Evolutionary conservation across 805 yeast genomes (phyloP).

Genomic region (Pichia phayaonensis): DNA sequence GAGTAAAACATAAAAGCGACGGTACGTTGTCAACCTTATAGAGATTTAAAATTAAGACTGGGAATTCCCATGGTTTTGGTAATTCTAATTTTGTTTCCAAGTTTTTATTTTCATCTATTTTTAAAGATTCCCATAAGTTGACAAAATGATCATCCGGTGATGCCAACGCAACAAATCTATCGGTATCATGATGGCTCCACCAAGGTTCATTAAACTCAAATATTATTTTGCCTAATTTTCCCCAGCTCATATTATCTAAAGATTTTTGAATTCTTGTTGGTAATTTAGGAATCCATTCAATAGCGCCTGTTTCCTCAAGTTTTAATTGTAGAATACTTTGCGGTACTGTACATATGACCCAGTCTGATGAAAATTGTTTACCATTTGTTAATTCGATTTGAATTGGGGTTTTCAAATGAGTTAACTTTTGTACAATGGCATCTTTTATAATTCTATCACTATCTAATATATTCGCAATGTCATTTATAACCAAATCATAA

Average conservation of each 20-base stretch:
- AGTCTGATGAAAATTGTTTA: constrained; percentile 36
- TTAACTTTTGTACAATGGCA: constrained; percentile 36
- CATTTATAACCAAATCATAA: constrained; percentile 44
- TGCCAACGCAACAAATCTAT: constrained; percentile 41
- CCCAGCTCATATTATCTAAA: constrained; percentile 46
- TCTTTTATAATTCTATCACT: constrained; percentile 31
- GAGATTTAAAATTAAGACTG: constrained; percentile 54
- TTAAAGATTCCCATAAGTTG: constrained; percentile 1
- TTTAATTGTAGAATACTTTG: constrained; percentile 54
- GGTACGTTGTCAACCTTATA: constrained; percentile 43
- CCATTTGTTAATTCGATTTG: constrained; percentile 31
- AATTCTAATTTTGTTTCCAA: not conserved
- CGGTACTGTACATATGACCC: constrained; percentile 68
- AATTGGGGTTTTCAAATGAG: constrained; percentile 21
- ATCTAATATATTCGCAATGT: constrained; percentile 36
- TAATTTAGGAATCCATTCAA: constrained; percentile 48
- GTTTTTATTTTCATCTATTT: not conserved
- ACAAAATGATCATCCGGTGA: constrained; percentile 21
- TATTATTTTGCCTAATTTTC: constrained; percentile 65
- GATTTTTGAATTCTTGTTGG: constrained; percentile 39
- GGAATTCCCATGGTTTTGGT: constrained; percentile 49
- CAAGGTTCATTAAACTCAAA: constrained; percentile 56
- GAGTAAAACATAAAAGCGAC: constrained; percentile 57
- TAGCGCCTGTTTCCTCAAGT: constrained; percentile 33
- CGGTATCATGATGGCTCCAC: constrained; percentile 48